Conservation (phyloP, 306 rosid genomes). For the Vicia faba region DNA sequence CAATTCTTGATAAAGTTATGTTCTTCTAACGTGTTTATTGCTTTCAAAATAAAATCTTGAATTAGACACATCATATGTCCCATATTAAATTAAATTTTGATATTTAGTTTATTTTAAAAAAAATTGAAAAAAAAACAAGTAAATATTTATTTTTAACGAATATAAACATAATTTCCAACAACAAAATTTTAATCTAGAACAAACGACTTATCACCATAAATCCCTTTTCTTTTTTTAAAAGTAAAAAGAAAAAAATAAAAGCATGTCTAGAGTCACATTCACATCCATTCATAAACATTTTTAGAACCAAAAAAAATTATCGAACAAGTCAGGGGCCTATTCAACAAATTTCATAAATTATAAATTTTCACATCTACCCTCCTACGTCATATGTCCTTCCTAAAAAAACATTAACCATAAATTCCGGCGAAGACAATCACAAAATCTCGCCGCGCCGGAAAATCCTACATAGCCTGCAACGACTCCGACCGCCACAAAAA, state of each 20-base stretch:
- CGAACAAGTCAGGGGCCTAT: slow-evolving; percentile 8
- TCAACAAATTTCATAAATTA: slow-evolving; percentile 30
- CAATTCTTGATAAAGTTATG: no score
- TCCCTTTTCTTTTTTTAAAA: background rate
- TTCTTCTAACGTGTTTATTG: no score
- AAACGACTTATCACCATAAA: background rate
- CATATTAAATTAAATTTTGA: no score
- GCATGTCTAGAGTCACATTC: background rate
- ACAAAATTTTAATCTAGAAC: background rate
- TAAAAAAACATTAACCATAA: background rate
- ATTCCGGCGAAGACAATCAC: slow-evolving; percentile 15
- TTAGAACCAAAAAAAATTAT: slow-evolving; percentile 11
- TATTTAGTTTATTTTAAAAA: no score
- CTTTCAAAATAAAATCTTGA: no score
- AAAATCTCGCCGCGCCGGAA: slow-evolving; percentile 4
- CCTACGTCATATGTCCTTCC: slow-evolving; percentile 25
- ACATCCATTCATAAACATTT: background rate
- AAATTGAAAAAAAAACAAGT: background rate
- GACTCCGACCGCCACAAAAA: slow-evolving; percentile 62
- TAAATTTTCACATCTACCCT: slow-evolving; percentile 40
- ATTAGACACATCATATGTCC: no score
- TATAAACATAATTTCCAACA: background rate
- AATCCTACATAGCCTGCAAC: slow-evolving; percentile 55
- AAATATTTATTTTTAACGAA: background rate
- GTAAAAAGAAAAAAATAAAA: background rate